Percentiles rank a stretch among this genome's conserved stretches.
Evolutionary conservation across 1,139 yeast species (phyloP).

Genomic region (Protomyces macrosporus): DNA sequence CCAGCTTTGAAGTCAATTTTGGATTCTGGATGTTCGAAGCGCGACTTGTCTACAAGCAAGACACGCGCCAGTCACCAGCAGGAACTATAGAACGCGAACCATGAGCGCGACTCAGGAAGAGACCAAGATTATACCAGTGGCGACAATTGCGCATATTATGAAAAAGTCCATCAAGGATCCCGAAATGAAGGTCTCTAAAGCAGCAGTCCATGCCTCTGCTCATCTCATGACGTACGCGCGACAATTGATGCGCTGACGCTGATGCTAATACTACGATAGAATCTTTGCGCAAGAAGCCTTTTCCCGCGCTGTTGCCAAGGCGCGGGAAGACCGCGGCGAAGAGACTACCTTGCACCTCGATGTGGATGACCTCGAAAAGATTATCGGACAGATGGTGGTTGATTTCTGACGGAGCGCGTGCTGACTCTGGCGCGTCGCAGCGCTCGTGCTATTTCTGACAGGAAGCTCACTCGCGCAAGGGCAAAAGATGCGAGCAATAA

Average conservation of each 20-base stretch:
- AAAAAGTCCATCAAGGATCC: not conserved
- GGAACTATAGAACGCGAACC: not conserved
- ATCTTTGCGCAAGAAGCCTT: not conserved
- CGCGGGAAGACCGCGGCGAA: not conserved
- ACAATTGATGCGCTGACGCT: too few species aligned
- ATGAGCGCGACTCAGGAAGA: not conserved
- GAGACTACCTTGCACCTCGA: not conserved
- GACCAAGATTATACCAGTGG: not conserved
- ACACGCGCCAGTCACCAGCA: not conserved
- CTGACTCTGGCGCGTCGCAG: too few species aligned
- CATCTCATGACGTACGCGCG: not conserved
- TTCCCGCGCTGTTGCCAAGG: not conserved
- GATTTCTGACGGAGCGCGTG: not conserved
- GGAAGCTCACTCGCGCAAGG: conserved; percentile 48
- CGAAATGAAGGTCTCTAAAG: not conserved
- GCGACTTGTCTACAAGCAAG: not conserved
- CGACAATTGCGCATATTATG: not conserved
- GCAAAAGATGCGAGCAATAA: conserved; percentile 67
- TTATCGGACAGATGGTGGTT: not conserved
- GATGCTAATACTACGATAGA: not conserved
- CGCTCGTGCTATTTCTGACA: not conserved
- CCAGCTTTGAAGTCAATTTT: not conserved
- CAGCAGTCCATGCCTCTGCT: not conserved
- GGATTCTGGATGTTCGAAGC: not conserved
- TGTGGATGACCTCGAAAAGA: not conserved